Conservation (phyloP, 1,139 yeast species). For the Kluyveromyces sp. region DNA sequence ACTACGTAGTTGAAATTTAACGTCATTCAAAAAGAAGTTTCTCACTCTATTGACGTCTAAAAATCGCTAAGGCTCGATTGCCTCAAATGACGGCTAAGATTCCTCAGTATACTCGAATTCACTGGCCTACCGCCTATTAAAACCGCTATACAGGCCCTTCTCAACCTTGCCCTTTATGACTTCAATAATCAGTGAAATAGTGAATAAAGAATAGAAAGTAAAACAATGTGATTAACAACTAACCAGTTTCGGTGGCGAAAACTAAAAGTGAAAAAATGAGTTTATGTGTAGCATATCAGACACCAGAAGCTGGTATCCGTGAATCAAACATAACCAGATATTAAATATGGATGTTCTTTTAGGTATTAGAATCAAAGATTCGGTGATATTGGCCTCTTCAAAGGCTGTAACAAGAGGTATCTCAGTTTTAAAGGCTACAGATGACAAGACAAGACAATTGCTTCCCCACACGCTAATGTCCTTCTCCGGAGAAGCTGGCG, state of each 20-base stretch:
- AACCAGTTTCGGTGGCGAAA: not conserved
- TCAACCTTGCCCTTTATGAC: too few species aligned
- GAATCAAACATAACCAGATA: not conserved
- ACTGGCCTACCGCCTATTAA: too few species aligned
- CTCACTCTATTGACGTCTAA: too few species aligned
- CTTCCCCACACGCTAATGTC: constrained; percentile 80
- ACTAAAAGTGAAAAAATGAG: not conserved
- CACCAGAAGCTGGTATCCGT: not conserved
- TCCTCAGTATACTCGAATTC: too few species aligned
- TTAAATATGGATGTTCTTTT: constrained; percentile 73
- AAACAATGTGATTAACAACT: too few species aligned
- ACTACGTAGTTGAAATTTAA: too few species aligned
- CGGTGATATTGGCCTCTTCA: constrained; percentile 84
- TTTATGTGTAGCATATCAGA: not conserved
- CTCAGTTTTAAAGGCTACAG: constrained; percentile 74
- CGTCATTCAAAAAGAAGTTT: too few species aligned
- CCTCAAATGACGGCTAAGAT: too few species aligned
- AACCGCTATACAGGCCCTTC: too few species aligned
- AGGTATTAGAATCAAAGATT: constrained; percentile 76
- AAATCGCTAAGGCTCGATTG: too few species aligned
- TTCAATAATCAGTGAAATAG: too few species aligned
- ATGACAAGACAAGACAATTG: constrained; percentile 78
- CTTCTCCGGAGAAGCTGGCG: constrained; percentile 94
- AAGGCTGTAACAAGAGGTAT: constrained; percentile 93
- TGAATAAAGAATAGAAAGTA: too few species aligned